Evolutionary conservation across 352 stramenopile species (phyloP).

Genomic region (Elongisporangium undulatum): DNA sequence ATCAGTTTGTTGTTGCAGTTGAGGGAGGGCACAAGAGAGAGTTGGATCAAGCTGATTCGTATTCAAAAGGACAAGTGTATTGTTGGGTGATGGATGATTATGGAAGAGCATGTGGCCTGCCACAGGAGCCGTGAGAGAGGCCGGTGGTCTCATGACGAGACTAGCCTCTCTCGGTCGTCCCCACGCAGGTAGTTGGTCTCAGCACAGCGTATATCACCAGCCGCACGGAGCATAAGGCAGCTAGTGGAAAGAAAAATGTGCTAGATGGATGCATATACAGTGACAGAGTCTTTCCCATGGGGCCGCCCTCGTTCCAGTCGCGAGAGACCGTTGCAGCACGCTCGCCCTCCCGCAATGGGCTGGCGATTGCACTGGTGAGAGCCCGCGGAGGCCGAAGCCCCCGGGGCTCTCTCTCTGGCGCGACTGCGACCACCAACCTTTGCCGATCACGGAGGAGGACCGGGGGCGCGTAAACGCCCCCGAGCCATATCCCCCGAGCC

Average conservation of each 20-base stretch:
- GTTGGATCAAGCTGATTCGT: background rate
- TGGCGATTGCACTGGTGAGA: constrained; percentile 30
- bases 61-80: constrained; percentile 1
- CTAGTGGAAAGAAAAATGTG: constrained; percentile 76
- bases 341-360: constrained; percentile 39
- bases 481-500: constrained; percentile 10
- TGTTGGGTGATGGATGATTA: background rate
- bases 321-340: constrained; percentile 37
- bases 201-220: constrained; percentile 84
- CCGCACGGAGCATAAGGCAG: constrained; percentile 29
- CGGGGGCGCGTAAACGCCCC: constrained; percentile 6
- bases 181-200: constrained; percentile 44
- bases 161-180: constrained; percentile 15
- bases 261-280: constrained; percentile 5
- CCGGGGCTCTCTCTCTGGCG: constrained; percentile 20
- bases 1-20: background rate
- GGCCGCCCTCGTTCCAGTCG: constrained; percentile 26
- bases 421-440: background rate
- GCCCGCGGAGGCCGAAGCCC: constrained; percentile 11
- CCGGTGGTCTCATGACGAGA: constrained; percentile 2
- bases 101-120: constrained; percentile 25
- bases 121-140: constrained; percentile 16
- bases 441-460: constrained; percentile 14
- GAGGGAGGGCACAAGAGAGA: background rate
- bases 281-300: constrained; percentile 22